Evolutionary conservation across 2,329 filamentous ascomycete species (phyloP).

Genomic region (Pseudocercospora cruenta): DNA sequence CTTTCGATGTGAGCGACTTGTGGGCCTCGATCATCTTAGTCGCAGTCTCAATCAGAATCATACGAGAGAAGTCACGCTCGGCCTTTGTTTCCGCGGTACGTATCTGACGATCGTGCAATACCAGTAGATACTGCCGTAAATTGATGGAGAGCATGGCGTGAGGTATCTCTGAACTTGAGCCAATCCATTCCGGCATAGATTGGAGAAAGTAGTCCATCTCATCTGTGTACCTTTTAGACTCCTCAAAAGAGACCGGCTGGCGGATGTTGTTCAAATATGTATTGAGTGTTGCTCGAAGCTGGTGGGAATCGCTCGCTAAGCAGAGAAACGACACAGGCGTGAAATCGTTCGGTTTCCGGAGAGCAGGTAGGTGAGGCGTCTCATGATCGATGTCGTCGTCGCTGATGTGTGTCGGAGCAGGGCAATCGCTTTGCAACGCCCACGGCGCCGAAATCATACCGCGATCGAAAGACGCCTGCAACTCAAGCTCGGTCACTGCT

Average conservation of each 20-base stretch:
- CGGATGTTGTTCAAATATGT: conserved; percentile 39
- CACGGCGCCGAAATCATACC: conserved; percentile 55
- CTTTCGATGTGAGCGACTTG: conserved; percentile 28
- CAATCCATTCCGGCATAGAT: conserved; percentile 33
- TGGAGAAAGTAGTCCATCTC: conserved; percentile 37
- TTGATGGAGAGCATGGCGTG: conserved; percentile 34
- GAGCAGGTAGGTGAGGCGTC: conserved; percentile 28
- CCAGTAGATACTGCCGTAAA: conserved; percentile 38
- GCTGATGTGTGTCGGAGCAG: conserved; percentile 54
- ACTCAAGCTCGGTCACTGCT: conserved; percentile 60
- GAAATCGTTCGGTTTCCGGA: conserved; percentile 28
- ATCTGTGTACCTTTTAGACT: conserved; percentile 38
- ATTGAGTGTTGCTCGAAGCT: conserved; percentile 34
- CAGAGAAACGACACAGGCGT: conserved; percentile 36
- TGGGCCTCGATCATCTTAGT: conserved; percentile 35
- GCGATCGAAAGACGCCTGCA: conserved; percentile 59
- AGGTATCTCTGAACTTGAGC: conserved; percentile 19
- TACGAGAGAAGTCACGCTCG: conserved; percentile 36
- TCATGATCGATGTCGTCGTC: conserved; percentile 51
- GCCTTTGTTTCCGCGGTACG: conserved; percentile 31
- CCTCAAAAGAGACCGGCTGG: conserved; percentile 35
- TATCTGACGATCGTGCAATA: conserved; percentile 37
- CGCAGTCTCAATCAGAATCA: conserved; percentile 35
- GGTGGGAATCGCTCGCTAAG: conserved; percentile 29
- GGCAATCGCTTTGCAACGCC: conserved; percentile 53